Evolutionary conservation across 2,329 filamentous ascomycete genomes (phyloP), one percentile per base, ranked within the genome.

Genomic region (Colletotrichum falcatum): DNA sequence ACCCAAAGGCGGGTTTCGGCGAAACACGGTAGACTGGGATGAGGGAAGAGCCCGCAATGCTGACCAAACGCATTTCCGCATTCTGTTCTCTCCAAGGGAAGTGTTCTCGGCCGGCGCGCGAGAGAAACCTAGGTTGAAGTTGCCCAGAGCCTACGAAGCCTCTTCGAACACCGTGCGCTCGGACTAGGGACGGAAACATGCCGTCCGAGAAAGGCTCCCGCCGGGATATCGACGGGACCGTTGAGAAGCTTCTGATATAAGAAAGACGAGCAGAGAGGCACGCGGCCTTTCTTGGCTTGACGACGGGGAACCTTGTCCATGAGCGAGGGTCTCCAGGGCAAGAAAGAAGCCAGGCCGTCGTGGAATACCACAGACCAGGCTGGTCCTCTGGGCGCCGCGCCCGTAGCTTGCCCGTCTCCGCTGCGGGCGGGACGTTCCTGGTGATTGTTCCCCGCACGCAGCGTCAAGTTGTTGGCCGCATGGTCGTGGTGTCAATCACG

Each of bases 281-380:
- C 72, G 85, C 12, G 78, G 82, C 18, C 76, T 85, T 5, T 82
- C 81, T 2, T 80, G 7, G n/a, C 8, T 20, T 30, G 2, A 20
- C 14, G 18, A 6, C 12, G 12, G 37, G 35, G 7, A 16, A 5
- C 18, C 14, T 5, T 39, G 3, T 16, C 5, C 42, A 44, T 44
- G 42, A n/a, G 42, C 20, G 42, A n/a, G 42, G 18, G 20, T 18
- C 42, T 44, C 18, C 42, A 18, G 42, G 4, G 20, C 6, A 20
- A n/a, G 39, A 42, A 42, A 44, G 2, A 44, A n/a, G 42, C 18
- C 20, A 44, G 42, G 20, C n/a, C n/a, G n/a, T n/a, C n/a, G n/a
- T n/a, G n/a, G n/a, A n/a, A n/a, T n/a, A n/a, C n/a, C n/a, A n/a
- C n/a, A n/a, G n/a, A n/a, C n/a, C n/a, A 18, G 7, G 18, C 9